Percentiles rank a stretch among this genome's conserved stretches.
phyloP scores from a whole-genome alignment of 805 yeast genomes.

The Wickerhamiella hasegawae region DNA sequence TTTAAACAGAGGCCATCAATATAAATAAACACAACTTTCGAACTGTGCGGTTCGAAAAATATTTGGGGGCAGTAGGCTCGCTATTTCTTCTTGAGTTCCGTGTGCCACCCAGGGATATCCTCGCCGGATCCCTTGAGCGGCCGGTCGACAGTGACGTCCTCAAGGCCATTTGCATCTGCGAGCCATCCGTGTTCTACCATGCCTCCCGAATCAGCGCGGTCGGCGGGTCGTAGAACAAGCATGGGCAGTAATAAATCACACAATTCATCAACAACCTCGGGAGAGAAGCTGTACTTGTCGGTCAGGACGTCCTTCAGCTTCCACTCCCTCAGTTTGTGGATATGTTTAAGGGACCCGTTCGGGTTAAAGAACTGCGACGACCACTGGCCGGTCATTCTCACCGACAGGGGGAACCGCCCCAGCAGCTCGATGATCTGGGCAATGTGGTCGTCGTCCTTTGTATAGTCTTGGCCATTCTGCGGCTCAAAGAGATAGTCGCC shows the following conservation, averaged over 20 bases:
- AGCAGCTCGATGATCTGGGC: conserved; percentile 84
- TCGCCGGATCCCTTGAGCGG: conserved; percentile 66
- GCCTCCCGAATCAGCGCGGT: conserved; percentile 92
- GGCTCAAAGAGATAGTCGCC: conserved; percentile 96
- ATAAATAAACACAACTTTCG: too few species aligned
- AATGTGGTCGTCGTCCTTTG: conserved; percentile 88
- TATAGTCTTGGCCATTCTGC: conserved; percentile 35
- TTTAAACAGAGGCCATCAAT: too few species aligned
- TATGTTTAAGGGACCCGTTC: conserved; percentile 58
- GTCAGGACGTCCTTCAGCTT: conserved; percentile 60
- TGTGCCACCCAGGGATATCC: conserved; percentile 84
- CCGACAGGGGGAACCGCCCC: conserved; percentile 47
- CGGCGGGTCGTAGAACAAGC: conserved; percentile 62
- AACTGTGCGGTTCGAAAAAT: too few species aligned
- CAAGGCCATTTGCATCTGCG: conserved; percentile 59
- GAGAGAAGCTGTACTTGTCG: conserved; percentile 69
- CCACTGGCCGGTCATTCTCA: conserved; percentile 45
- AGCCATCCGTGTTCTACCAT: conserved; percentile 79
- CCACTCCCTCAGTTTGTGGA: conserved; percentile 79
- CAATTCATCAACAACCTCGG: conserved; percentile 53
- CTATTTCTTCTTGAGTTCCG: background rate
- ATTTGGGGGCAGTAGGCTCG: too few species aligned
- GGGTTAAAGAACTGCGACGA: conserved; percentile 46
- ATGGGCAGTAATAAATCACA: conserved; percentile 71
- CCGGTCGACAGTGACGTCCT: conserved; percentile 52